Evolutionary conservation across 163 green algal species (phyloP), one percentile per base, ranked within the genome.

Genomic region (Volvox carteri): DNA sequence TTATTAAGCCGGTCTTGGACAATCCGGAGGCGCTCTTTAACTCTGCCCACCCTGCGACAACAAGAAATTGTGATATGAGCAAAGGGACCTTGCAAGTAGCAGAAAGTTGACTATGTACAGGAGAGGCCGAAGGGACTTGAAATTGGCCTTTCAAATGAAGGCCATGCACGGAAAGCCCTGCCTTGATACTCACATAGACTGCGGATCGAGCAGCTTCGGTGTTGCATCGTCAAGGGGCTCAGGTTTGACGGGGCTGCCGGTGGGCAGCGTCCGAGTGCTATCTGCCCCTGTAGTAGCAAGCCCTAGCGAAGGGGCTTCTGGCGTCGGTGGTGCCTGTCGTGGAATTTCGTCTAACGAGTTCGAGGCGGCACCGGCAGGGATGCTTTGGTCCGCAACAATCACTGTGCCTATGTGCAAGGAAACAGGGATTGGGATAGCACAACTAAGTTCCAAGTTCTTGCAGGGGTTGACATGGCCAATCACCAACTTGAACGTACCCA

Each of bases 1-100:
- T n/a, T 35, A 23, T 90, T 86, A 25, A 86, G 81, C 12, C 79
- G 77, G 18, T 78, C 73, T 41, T 93, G 84, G 41, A 75, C 54
- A n/a, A 8, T 67, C 7, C 81, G 72, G 5, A 85, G 54, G 4
- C n/a, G 44, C 21, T 68, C 76, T 48, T 78, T 67, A 7, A 86
- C 77, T 46, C 76, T 60, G 14, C 33, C 72, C 90, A 90, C 70
- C 79, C 85, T 91, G 88, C 62, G 16, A 58, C 12, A 58, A n/a
- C n/a, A n/a, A n/a, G n/a, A n/a, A n/a, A n/a, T n/a, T n/a, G n/a
- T n/a, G n/a, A n/a, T n/a, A n/a, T n/a, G n/a, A n/a, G n/a, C n/a
- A n/a, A n/a, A n/a, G n/a, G n/a, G n/a, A n/a, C n/a, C n/a, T n/a
- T n/a, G n/a, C n/a, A n/a, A n/a, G n/a, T n/a, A n/a, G n/a, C n/a